Evolutionary conservation across 345 rosid species (phyloP).

Genomic region (Psidium guajava): DNA sequence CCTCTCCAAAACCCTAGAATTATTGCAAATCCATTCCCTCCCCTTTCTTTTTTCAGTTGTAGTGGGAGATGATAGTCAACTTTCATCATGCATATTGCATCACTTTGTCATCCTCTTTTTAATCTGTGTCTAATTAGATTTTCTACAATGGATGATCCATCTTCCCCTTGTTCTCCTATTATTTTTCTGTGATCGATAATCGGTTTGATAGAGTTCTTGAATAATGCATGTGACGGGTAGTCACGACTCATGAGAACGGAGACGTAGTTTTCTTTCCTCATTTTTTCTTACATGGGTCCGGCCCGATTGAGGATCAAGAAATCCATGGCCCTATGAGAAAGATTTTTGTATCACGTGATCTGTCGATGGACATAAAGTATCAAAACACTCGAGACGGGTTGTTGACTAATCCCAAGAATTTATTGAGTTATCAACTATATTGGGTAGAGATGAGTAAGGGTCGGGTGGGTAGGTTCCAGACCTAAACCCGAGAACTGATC

Average conservation of each 20-base stretch:
- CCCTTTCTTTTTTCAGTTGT: background rate
- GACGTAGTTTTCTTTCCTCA: background rate
- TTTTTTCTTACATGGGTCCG: background rate
- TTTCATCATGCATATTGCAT: background rate
- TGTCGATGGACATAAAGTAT: background rate
- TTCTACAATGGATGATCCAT: background rate
- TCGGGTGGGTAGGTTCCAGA: too few relatives aligned
- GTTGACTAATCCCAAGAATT: background rate
- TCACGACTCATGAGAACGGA: background rate
- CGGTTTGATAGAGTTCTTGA: background rate
- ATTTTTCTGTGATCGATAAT: background rate
- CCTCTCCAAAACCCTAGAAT: background rate
- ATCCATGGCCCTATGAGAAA: background rate
- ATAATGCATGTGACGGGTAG: background rate
- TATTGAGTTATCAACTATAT: background rate
- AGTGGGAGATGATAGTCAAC: background rate
- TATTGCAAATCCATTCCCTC: background rate
- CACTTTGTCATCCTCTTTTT: background rate
- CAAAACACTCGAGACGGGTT: background rate
- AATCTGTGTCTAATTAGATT: background rate
- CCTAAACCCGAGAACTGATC: too few relatives aligned
- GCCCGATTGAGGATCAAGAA: background rate
- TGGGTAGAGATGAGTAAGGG: background rate
- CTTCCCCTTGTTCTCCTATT: background rate
- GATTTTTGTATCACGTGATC: background rate